Conservation (phyloP, 1,284 basidiomycete species). For the Malassezia obtusa region DNA sequence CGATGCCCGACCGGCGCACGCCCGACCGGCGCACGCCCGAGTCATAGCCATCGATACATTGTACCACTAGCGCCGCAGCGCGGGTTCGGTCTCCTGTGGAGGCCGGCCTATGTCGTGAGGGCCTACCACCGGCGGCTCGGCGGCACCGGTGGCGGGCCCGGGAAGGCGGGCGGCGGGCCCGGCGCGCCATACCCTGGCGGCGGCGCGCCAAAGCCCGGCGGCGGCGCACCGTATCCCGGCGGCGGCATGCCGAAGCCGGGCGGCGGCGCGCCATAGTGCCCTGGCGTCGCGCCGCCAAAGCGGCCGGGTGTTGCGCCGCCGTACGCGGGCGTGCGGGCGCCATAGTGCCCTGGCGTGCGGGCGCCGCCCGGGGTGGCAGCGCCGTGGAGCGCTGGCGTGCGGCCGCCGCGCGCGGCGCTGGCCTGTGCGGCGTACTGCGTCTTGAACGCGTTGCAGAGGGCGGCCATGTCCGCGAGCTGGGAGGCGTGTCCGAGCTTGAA, state of each 20-base stretch:
- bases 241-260: constrained; percentile 10
- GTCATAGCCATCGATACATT: background rate
- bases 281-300: constrained; percentile 3
- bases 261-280: constrained; percentile 10
- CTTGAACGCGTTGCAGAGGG: constrained; percentile 46
- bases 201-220: constrained; percentile 6
- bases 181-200: too few relatives aligned
- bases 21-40: background rate
- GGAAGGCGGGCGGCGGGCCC: background rate
- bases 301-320: constrained; percentile 14
- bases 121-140: background rate
- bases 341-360: constrained; percentile 13
- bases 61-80: background rate
- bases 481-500: constrained; percentile 44
- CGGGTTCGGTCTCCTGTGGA: too few relatives aligned
- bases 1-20: background rate
- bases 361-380: constrained; percentile 23
- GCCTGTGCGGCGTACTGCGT: constrained; percentile 45
- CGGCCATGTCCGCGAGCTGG: constrained; percentile 39
- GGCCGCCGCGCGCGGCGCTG: constrained; percentile 22
- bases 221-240: constrained; percentile 5
- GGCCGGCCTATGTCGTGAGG: too few relatives aligned
- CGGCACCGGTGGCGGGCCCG: background rate
- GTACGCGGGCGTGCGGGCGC: constrained; percentile 11
- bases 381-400: constrained; percentile 27